Evolutionary conservation across 2,329 filamentous ascomycete species (phyloP), one percentile per base, ranked within the genome.

Genomic region (Clarireedia homoeocarpa): DNA sequence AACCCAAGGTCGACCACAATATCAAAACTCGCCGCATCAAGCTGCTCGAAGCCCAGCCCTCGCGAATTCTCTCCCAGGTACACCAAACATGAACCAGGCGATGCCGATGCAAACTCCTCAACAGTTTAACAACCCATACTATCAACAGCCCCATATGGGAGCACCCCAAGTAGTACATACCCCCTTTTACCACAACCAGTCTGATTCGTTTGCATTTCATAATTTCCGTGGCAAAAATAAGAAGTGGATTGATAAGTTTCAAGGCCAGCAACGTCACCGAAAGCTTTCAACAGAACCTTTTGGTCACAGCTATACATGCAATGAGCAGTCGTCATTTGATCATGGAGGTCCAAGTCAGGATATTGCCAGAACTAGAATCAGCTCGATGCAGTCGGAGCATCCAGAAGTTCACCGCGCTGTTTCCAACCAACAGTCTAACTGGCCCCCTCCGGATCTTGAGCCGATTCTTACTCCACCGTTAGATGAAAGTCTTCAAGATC

Each of bases 21-120:
- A 78, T 63, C 77, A 80, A 44, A 85, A 84, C 74, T 88, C 84
- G 42, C 85, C 84, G 39, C 83, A 85, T 65, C 80, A 85, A 61
- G 73, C 76, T 54, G 79, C 80, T 67, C 74, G 78, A 60, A 86
- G 86, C 75, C 81, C 87, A 60, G 83, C 84, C 34, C 75, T 88
- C 55, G 74, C 83, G 27, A 80, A 80, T 55, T 83, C 84, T 38
- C 79, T 86, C 65, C 84, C 86, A 57, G 80, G 80, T 60, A 88
- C 85, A 30, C 85, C 88, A 60, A 83, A 86, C 74, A 84, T 84
- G 84, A 80, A 76, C 56, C 75, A 78, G 44, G 80, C 79, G 50
- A 84, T 90, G 71, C 79, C 87, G 49, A 87, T 88, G 72, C 78
- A 78, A 71, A 62, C 58, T 39, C 63, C 60, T 10, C 67, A 67